Conservation (phyloP, 1,284 basidiomycete species). For the Entoloma clypeatum region DNA sequence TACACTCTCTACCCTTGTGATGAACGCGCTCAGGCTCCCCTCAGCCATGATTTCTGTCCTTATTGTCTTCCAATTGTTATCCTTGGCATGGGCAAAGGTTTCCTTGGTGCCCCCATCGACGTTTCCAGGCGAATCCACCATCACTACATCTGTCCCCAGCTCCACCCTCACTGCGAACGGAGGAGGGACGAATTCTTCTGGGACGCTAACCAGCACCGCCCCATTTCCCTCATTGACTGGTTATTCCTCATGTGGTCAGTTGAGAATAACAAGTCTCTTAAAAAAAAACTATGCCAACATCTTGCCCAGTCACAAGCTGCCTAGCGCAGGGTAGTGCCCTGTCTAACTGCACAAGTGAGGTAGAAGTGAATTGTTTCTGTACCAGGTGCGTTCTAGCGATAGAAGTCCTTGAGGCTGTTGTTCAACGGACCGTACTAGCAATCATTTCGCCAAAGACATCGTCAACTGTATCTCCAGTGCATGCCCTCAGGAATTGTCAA, state of each 20-base stretch:
- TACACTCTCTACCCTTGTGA: too few relatives aligned
- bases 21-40: too few relatives aligned
- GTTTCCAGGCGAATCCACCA: slow-evolving; percentile 8
- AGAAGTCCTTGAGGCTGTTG: background rate
- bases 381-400: slow-evolving; percentile 25
- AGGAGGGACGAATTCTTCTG: slow-evolving; percentile 8
- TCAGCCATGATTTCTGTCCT: too few relatives aligned
- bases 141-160: slow-evolving; percentile 8
- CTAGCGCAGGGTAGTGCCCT: slow-evolving; percentile 29
- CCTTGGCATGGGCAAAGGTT: slow-evolving; percentile 5
- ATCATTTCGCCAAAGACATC: slow-evolving; percentile 28
- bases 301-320: slow-evolving; percentile 33
- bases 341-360: slow-evolving; percentile 35
- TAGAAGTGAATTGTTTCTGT: slow-evolving; percentile 41
- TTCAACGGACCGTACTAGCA: slow-evolving; percentile 19
- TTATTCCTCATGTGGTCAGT: slow-evolving; percentile 19
- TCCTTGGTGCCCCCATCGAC: slow-evolving; percentile 18
- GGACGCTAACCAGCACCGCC: slow-evolving; percentile 19
- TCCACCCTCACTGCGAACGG: slow-evolving; percentile 9
- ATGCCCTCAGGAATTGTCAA: slow-evolving; percentile 30
- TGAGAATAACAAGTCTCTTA: background rate
- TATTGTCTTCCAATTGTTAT: slow-evolving; percentile 1
- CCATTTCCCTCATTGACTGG: slow-evolving; percentile 20
- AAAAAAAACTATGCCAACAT: background rate
- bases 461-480: slow-evolving; percentile 28